Base-by-base conservation (phyloP, 768 basidiomycete genomes). In the Mycena galopus region DNA sequence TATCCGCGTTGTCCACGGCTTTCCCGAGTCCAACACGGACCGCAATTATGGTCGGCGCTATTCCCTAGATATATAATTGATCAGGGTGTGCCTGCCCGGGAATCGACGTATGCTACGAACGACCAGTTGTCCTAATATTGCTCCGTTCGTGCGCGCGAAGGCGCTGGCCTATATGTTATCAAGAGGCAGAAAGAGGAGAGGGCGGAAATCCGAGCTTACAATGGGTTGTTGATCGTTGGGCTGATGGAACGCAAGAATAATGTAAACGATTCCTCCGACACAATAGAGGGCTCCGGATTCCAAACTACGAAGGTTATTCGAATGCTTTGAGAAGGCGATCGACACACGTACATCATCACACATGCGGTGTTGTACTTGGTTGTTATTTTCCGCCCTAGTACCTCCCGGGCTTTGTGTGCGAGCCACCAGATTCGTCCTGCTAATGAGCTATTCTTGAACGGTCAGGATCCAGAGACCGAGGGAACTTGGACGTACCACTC, bases 1-100 rank as follows among this genome's bases (percentile, higher is more conserved):
- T 67, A 30, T 47, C 35, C 21, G 59, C 65, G 42, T 44, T 67
- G 16, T 67, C 57, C 56, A 67, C 19, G 33, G 42, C 35, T 47
- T 50, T 44, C 16, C 65, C 65, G n/a, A 67, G 57, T 58, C 65
- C 65, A 50, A 67, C 65, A 32, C 65, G 65, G 30, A 67, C 65
- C 0, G 65, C 42, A 25, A 67, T 58, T 30, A 67, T 59, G 17
- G 65, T 67, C 42, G 57, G 65, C 32, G 65, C 65, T 44, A 67
- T 67, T 11, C 65, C 65, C 65, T 67, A 25, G 21, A n/a, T n/a
- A n/a, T n/a, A 58, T 30, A 9, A 58, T 25, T 12, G 14, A 30
- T 67, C 32, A 59, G 23, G 35, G 32, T 12, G 30, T 8, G 14
- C 4, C 17, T 9, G 39, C 47, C 9, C 30, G 17, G 57, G 32